Conservation (phyloP, 2,329 filamentous ascomycete genomes). For the Stemphylium beticola region DNA sequence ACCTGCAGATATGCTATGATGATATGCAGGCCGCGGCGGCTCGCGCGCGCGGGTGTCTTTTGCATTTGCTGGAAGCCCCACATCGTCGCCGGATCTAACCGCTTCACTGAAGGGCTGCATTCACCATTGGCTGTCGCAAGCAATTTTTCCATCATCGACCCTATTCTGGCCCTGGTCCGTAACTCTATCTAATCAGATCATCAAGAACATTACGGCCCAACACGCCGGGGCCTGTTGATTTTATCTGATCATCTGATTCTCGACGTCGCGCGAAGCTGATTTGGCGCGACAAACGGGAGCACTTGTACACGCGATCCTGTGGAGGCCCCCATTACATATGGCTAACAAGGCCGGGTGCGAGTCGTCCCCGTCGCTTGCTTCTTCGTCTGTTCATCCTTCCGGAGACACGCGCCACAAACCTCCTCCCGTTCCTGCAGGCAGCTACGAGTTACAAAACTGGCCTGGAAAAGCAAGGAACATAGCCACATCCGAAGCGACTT, state of each 20-base stretch:
- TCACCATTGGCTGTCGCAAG: slow-evolving; percentile 1
- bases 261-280: slow-evolving; percentile 25
- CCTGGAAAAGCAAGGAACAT: slow-evolving; percentile 36
- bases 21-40: slow-evolving; percentile 13
- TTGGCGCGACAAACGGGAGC: slow-evolving; percentile 29
- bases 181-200: slow-evolving; percentile 36
- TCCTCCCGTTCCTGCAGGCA: slow-evolving; percentile 28
- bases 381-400: slow-evolving; percentile 26
- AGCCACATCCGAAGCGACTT: slow-evolving; percentile 30
- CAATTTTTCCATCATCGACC: slow-evolving; percentile 3
- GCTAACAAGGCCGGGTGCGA: slow-evolving; percentile 22
- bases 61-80: slow-evolving; percentile 7
- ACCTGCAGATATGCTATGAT: slow-evolving; percentile 13
- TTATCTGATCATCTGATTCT: slow-evolving; percentile 39
- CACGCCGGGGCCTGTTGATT: slow-evolving; percentile 3
- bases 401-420: slow-evolving; percentile 29
- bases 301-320: slow-evolving; percentile 27
- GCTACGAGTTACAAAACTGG: slow-evolving; percentile 41
- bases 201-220: slow-evolving; percentile 15
- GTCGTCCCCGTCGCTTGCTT: slow-evolving; percentile 22
- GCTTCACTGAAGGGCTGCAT: slow-evolving; percentile 6
- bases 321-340: slow-evolving; percentile 34
- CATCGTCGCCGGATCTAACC: slow-evolving; percentile 16
- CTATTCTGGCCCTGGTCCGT: slow-evolving; percentile 7
- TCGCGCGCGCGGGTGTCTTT: slow-evolving; percentile 12